These are phyloP conservation scores for Nothophaeocryptopus gaeumannii DNA, from an alignment of 2,329 filamentous ascomycete genomes.

Conservation along the genomic window DNA sequence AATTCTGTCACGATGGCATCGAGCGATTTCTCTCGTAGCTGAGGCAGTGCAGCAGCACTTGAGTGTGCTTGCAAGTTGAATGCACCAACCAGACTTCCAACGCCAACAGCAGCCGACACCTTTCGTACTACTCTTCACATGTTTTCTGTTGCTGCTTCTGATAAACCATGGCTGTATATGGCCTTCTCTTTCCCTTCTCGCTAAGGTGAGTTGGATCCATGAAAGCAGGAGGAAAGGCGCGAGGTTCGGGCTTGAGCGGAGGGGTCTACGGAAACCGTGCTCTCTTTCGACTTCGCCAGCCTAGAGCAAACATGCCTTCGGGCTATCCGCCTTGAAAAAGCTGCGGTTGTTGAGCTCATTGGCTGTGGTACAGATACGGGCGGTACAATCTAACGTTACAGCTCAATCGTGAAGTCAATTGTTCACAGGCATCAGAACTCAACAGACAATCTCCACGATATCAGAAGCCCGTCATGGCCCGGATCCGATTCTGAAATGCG, in stretches of 20 bases:
- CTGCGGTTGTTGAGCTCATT: slow-evolving; percentile 58
- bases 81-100: background rate
- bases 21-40: background rate
- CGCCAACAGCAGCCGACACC: background rate
- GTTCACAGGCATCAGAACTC: slow-evolving; percentile 7
- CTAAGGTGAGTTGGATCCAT: slow-evolving; percentile 24
- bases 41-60: slow-evolving; percentile 1
- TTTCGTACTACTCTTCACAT: background rate
- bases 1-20: background rate
- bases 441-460: slow-evolving; percentile 7
- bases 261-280: slow-evolving; percentile 40
- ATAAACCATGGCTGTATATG: slow-evolving; percentile 23
- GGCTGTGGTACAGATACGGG: slow-evolving; percentile 68
- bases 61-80: slow-evolving; percentile 1
- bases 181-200: slow-evolving; percentile 32
- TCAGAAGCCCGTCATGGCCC: background rate
- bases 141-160: background rate
- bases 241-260: slow-evolving; percentile 20
- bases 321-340: slow-evolving; percentile 56
- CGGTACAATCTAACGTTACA: slow-evolving; percentile 45
- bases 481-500: slow-evolving; percentile 5
- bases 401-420: background rate
- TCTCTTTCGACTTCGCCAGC: slow-evolving; percentile 30
- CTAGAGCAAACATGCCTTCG: slow-evolving; percentile 23
- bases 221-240: slow-evolving; percentile 35